Base-by-base conservation (phyloP, 768 basidiomycete genomes). In the Rhizopogon vesiculosus region DNA sequence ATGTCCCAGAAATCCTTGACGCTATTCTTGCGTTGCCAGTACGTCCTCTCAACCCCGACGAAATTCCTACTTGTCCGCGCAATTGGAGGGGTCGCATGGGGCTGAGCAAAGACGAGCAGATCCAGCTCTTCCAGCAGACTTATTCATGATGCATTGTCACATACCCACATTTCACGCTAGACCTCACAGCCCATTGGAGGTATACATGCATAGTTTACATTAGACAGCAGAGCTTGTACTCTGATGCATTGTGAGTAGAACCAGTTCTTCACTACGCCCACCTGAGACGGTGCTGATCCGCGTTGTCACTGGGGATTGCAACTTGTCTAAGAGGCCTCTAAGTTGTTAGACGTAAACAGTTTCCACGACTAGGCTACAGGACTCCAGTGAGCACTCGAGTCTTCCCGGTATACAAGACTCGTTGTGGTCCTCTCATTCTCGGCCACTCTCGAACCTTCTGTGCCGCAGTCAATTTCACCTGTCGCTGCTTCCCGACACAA, bases 61-160 rank as follows among this genome's bases (percentile, higher is more conserved):
- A 72, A 39, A 56, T 67, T 8, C 80, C 82, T 5, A 60, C 80
- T 16, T 69, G 75, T 42, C 76, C 73, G 45, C 57, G 64, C 0
- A 78, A 84, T 63, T 90, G 87, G 87, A 78, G 89, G 56, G 89
- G 89, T 10, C 74, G 87, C 33, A 88, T 86, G 79, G 87, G 88
- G 0, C 64, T 87, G 19, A 72, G 71, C 35, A 84, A 82, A 62
- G 79, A 78, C 12, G 79, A 84, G 49, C 86, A 88, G 62, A 55
- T 78, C 38, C 63, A 71, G 12, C 71, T 81, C 31, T 65, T 70
- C 31, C 45, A 48, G 28, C 53, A 12, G 2, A 45, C 13, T 50
- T n/a, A 35, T 5, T 57, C 25, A 51, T 15, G 3, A 52, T 15
- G 6, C 13, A 10, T 53, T 42, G 42, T 33, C 8, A 4, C 19